Evolutionary conservation across 225 moss, liverwort and hornwort genomes (phyloP).

Genomic region (Antitrichia curtipendula): DNA sequence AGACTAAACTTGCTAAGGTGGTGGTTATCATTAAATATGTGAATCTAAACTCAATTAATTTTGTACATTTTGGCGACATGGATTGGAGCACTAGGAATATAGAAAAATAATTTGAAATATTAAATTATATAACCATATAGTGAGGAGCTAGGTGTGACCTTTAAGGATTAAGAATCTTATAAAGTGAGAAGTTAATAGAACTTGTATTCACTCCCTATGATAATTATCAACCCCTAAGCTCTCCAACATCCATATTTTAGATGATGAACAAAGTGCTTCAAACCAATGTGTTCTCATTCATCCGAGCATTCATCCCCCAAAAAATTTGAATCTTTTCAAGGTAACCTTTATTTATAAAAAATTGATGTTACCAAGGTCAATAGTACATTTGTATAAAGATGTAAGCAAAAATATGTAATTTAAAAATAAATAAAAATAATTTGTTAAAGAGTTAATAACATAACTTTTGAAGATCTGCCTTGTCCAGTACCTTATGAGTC

Average conservation of each 20-base stretch:
- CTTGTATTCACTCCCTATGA: neutral
- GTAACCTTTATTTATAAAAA: neutral
- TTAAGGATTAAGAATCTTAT: neutral
- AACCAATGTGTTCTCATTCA: neutral
- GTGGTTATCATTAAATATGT: neutral
- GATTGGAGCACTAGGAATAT: neutral
- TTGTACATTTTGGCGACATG: accelerated
- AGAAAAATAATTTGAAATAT: neutral
- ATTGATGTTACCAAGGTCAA: neutral
- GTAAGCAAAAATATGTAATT: neutral
- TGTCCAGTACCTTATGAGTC: neutral
- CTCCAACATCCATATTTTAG: accelerated
- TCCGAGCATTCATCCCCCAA: neutral
- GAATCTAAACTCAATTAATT: neutral
- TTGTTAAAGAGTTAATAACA: accelerated
- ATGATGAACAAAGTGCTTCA: neutral
- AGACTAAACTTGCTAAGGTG: neutral
- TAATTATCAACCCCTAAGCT: neutral
- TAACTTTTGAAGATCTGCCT: neutral
- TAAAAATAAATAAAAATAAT: neutral
- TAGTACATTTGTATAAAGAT: neutral
- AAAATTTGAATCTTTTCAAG: neutral
- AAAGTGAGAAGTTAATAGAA: neutral
- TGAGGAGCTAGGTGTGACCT: neutral
- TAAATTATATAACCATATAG: neutral